These are phyloP conservation scores for Geopyxis carbonaria DNA, from an alignment of 495 filamentous ascomycete genomes.

Conservation along the genomic window DNA sequence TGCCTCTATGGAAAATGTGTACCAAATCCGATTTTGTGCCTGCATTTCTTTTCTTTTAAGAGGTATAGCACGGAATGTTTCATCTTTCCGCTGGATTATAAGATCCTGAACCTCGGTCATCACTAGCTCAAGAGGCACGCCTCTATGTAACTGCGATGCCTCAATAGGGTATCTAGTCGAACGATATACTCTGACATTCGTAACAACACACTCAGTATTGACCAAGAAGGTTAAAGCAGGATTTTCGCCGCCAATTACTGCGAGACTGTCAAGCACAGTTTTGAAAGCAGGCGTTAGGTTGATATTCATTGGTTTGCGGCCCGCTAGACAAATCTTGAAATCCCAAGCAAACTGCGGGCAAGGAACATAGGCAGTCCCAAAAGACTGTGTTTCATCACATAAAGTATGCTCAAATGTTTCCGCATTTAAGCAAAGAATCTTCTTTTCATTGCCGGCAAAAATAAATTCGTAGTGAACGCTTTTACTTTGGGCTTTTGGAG, in stretches of 20 bases:
- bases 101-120: constrained; percentile 5
- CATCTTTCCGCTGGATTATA: too few species aligned
- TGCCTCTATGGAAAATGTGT: too few species aligned
- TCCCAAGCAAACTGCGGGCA: constrained; percentile 3
- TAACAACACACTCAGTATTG: too few species aligned
- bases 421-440: background rate
- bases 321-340: background rate
- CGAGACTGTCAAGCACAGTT: background rate
- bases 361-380: background rate
- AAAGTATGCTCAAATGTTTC: constrained; percentile 2
- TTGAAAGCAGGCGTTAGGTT: background rate
- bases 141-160: too few species aligned
- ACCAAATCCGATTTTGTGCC: too few species aligned
- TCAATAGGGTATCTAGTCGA: too few species aligned
- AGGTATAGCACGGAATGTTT: too few species aligned
- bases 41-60: too few species aligned
- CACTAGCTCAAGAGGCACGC: constrained; percentile 3
- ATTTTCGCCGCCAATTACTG: background rate
- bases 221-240: constrained; percentile 2
- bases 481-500: background rate
- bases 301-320: constrained; percentile 1
- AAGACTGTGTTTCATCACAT: background rate
- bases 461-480: constrained; percentile 1
- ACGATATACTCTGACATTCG: too few species aligned
- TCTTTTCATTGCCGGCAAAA: background rate